phyloP scores from a whole-genome alignment of 208 protist species.

The Trypanosoma rangeli region DNA sequence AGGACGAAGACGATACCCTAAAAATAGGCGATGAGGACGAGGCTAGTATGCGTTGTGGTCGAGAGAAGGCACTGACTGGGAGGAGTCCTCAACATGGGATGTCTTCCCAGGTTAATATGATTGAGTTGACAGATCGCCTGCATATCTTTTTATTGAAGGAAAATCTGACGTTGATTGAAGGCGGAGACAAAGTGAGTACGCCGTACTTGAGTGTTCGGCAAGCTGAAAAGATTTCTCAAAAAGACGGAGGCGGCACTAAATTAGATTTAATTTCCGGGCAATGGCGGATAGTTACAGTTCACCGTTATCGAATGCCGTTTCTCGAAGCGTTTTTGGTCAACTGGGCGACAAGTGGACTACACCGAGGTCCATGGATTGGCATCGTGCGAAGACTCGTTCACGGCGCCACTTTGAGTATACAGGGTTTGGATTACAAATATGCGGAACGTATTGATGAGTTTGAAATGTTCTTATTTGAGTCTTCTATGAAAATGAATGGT shows the following conservation, averaged over 20 bases:
- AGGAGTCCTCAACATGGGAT: neutral
- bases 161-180: constrained; percentile 23
- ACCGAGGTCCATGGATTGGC: constrained; percentile 36
- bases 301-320: constrained; percentile 48
- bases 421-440: constrained; percentile 33
- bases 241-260: neutral
- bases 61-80: neutral
- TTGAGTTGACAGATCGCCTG: constrained; percentile 46
- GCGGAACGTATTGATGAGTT: constrained; percentile 50
- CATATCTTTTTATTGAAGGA: constrained; percentile 43
- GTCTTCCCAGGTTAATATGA: constrained; percentile 18
- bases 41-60: neutral
- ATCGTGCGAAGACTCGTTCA: constrained; percentile 45
- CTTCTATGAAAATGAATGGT: constrained; percentile 26
- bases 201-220: neutral
- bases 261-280: constrained; percentile 12
- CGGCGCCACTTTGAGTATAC: constrained; percentile 34
- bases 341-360: constrained; percentile 35
- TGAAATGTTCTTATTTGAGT: constrained; percentile 38
- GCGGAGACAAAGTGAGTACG: neutral
- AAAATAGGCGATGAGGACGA: constrained; percentile 5
- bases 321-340: constrained; percentile 37
- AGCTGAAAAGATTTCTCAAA: neutral
- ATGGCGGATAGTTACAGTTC: constrained; percentile 55
- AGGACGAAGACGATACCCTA: neutral